Conservation (phyloP, 2,329 filamentous ascomycete genomes). For the Aureobasidium pullulans region DNA sequence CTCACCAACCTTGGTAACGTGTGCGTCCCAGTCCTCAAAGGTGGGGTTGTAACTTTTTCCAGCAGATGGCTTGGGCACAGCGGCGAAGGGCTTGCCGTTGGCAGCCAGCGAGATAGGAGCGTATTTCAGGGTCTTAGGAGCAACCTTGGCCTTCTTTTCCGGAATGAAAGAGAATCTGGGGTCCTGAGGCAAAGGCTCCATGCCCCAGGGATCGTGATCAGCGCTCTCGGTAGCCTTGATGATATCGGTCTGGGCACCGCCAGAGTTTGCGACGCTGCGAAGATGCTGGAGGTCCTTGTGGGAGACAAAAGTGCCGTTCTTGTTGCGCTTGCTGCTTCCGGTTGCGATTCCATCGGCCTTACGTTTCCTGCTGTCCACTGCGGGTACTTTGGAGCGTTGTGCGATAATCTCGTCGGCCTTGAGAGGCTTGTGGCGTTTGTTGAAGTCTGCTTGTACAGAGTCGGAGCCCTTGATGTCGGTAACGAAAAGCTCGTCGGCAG, state of each 20-base stretch:
- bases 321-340: conserved; percentile 61
- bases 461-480: conserved; percentile 69
- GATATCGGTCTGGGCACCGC: conserved; percentile 45
- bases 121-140: conserved; percentile 67
- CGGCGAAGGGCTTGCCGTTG: conserved; percentile 69
- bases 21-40: conserved; percentile 76
- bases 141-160: conserved; percentile 53
- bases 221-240: conserved; percentile 46
- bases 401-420: conserved; percentile 90
- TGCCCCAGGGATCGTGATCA: conserved; percentile 72
- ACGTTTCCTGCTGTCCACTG: conserved; percentile 73
- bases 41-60: conserved; percentile 90
- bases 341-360: conserved; percentile 60
- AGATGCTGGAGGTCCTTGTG: conserved; percentile 76
- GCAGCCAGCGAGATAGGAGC: conserved; percentile 76
- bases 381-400: conserved; percentile 71
- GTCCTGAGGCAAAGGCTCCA: conserved; percentile 43
- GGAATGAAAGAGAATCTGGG: conserved; percentile 59
- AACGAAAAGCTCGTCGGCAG: conserved; percentile 75
- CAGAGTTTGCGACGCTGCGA: conserved; percentile 67
- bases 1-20: conserved; percentile 65
- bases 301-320: conserved; percentile 67
- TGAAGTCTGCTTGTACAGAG: conserved; percentile 56
- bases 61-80: conserved; percentile 69
- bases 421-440: conserved; percentile 66